Base-by-base conservation (phyloP, 805 yeast species). In the Metschnikowia similis region DNA sequence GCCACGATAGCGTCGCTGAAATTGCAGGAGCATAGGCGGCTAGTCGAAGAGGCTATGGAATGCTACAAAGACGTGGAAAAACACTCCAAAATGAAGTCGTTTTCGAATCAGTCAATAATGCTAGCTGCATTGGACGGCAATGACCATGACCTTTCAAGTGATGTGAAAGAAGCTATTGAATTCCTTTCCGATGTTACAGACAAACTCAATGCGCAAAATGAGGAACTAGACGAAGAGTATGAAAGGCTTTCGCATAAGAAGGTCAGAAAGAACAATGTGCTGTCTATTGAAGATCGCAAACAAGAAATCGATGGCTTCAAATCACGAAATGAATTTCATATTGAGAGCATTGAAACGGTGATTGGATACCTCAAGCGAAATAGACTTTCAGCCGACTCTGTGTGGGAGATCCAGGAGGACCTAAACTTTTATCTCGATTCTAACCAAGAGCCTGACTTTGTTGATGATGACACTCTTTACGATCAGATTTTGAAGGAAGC, bases 41-140 rank as follows among this genome's bases (percentile, higher is more conserved):
- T 67, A 28, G 74, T 74, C 27, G 77, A 72, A 48, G 76, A 71
- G 53, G 75, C 77, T 21, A 72, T 74, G 77, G 77, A 72, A 49
- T 67, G 67, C 36, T 74, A 71, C 51, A 74, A 73, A 51, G 76
- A 70, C 27, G 77, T 74, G 29, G 77, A 73, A 50, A 67, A 71
- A 47, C 61, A 65, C 42, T 67, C 74, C 7, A 74, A 73, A 53
- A 67, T 73, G 69, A 74, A 74, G 53, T 66, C 76, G 3, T 74
- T 67, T 50, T 71, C 76, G 5, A 74, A 74, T 56, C 77, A 73
- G 50, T 69, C 75, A 2, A 74, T 74, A 26, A 74, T 79, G 66
- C 60, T 73, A 60, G 75, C 77, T 1, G 63, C 74, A 6, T 53
- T 66, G 48, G 61, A 57, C 27, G 52, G 50, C 14, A 59, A 58